Evolutionary conservation across 2,329 filamentous ascomycete genomes (phyloP), one percentile per base, ranked within the genome.

Genomic region (Penicillium sp.): DNA sequence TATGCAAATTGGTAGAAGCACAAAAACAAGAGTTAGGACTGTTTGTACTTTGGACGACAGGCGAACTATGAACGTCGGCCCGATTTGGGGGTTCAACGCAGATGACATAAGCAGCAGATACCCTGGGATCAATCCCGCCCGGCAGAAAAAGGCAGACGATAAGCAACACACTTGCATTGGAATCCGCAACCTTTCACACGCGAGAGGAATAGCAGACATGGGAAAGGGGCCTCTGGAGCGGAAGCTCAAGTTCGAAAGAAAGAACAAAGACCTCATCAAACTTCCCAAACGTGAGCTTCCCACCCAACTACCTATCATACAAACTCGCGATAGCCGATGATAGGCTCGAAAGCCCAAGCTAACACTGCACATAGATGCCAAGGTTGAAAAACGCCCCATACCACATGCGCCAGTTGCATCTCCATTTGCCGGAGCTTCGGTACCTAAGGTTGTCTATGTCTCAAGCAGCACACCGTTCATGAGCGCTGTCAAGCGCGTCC

Each of bases 401-500:
- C 78, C 80, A n/a, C 84, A 80, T 67, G 75, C 83, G 3, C 71
- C 83, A 2, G 71, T 83, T 29, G 74, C 82, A 4, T 81, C 81
- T 0, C 81, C 82, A 4, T 83, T 83, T 68, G 72, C 81, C 16
- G 77, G 77, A 49, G 60, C 79, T 43, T 61, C 65, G 1, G 67
- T 74, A 5, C 80, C 77, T 10, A 86, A 86, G 70, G 70, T 77
- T 22, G 75, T 86, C 69, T 86, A 86, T 69, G 71, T 86, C 34
- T 82, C 79, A 10, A 72, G 73, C 36, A 74, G 73, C 5, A 81
- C 83, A 0, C 82, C 83, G 5, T 83, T 85, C 72, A 80, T 86
- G 69, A 79, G 82, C 42, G 77, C 80, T 2, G 73, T 84, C n/a
- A 86, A 86, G 66, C 82, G 83, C 53, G 78, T 83, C 3, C 81